phyloP scores from a whole-genome alignment of 805 yeast genomes.

The Candida methanosorbosa region DNA sequence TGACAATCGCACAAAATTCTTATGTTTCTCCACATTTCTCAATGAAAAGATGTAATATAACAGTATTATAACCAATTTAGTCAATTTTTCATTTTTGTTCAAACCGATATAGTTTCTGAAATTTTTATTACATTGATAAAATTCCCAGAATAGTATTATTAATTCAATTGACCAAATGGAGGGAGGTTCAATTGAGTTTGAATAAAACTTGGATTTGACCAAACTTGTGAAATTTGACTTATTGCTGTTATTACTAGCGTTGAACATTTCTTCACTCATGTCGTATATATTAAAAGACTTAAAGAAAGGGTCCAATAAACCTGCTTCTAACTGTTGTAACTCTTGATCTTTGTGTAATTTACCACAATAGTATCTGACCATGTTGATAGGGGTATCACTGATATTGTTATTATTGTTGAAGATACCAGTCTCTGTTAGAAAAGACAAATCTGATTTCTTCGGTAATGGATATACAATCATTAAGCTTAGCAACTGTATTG shows the following conservation, averaged over 20 bases:
- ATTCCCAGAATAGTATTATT: conserved; percentile 65
- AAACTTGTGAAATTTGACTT: too few relatives aligned
- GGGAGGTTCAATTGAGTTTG: conserved; percentile 2
- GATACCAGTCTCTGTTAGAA: conserved; percentile 26
- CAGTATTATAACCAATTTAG: conserved; percentile 43
- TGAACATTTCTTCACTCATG: conserved; percentile 8
- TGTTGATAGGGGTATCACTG: conserved; percentile 31
- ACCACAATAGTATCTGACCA: conserved; percentile 43
- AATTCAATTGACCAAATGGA: conserved; percentile 47
- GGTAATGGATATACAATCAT: conserved; percentile 63
- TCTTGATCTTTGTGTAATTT: conserved; percentile 49
- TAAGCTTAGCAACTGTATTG: conserved; percentile 54
- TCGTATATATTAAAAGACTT: conserved; percentile 26
- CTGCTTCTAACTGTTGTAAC: conserved; percentile 35
- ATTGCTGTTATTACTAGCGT: background rate
- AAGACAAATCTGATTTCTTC: conserved; percentile 26
- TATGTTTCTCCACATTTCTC: conserved; percentile 28
- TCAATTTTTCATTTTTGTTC: conserved; percentile 18
- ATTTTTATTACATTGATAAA: conserved; percentile 60
- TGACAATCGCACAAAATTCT: conserved; percentile 38
- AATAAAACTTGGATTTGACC: too few relatives aligned
- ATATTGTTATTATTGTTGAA: conserved; percentile 6
- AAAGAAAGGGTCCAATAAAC: conserved; percentile 39
- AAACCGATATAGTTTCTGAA: conserved; percentile 37
- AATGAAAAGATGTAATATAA: conserved; percentile 50